phyloP scores from a whole-genome alignment of 805 yeast genomes.

The Saturnispora hagleri region DNA sequence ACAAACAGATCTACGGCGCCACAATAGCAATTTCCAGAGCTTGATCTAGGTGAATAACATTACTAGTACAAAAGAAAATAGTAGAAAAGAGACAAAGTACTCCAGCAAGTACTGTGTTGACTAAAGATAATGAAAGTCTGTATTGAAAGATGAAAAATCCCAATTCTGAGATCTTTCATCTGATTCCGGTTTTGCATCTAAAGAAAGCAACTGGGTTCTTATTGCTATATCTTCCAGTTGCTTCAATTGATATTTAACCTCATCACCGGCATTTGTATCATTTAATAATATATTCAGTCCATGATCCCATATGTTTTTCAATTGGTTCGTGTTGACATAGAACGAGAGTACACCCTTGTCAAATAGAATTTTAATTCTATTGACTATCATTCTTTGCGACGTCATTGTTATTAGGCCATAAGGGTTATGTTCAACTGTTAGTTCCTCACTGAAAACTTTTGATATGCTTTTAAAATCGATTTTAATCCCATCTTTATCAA shows the following conservation, averaged over 20 bases:
- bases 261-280: slow-evolving; percentile 31
- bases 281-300: slow-evolving; percentile 51
- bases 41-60: not conserved
- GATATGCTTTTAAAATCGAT: slow-evolving; percentile 45
- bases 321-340: slow-evolving; percentile 61
- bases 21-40: not conserved
- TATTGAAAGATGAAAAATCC: not conserved
- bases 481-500: slow-evolving; percentile 45
- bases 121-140: slow-evolving; percentile 6
- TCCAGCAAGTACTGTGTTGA: not conserved
- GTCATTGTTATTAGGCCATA: slow-evolving; percentile 44
- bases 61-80: not conserved
- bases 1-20: not conserved
- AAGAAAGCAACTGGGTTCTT: slow-evolving; percentile 39
- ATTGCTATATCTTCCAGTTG: slow-evolving; percentile 37
- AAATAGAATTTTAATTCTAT: slow-evolving; percentile 17
- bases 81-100: not conserved
- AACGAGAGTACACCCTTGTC: slow-evolving; percentile 37
- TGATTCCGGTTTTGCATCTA: slow-evolving; percentile 21
- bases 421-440: slow-evolving; percentile 30
- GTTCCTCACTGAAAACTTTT: slow-evolving; percentile 37
- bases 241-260: slow-evolving; percentile 36
- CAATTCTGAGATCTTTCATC: not conserved
- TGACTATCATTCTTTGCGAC: slow-evolving; percentile 34
- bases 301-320: slow-evolving; percentile 68